A percentile compares a stretch with the other conserved stretches of the same genome.
Evolutionary conservation across 805 yeast genomes (phyloP).

Genomic region (Jamesozyma lodderae): DNA sequence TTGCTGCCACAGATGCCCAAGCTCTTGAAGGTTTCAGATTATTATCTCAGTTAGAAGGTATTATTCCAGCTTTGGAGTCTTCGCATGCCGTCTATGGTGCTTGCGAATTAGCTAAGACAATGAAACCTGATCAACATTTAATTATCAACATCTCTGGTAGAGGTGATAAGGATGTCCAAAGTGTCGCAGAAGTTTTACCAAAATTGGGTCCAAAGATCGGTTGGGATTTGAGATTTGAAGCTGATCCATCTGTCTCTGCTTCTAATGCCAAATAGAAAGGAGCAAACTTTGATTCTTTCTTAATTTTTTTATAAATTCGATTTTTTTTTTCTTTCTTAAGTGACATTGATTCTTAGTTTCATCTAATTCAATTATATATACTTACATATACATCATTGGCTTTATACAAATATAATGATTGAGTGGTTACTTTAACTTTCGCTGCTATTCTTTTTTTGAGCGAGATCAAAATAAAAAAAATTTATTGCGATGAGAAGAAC

Average conservation of each 20-base stretch:
- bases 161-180: constrained; percentile 98
- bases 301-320: too few relatives aligned
- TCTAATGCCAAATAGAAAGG: neutral
- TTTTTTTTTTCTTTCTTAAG: too few relatives aligned
- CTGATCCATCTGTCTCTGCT: constrained; percentile 28
- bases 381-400: too few relatives aligned
- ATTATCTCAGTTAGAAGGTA: constrained; percentile 90
- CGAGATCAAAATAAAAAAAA: neutral
- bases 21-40: constrained; percentile 86
- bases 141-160: constrained; percentile 93
- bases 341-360: too few relatives aligned
- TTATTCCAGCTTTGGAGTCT: constrained; percentile 96
- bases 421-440: too few relatives aligned
- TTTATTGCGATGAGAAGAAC: constrained; percentile 1
- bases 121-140: constrained; percentile 70
- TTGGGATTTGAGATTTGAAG: constrained; percentile 91
- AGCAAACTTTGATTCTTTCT: too few relatives aligned
- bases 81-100: constrained; percentile 96
- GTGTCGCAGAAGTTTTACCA: constrained; percentile 92
- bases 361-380: too few relatives aligned
- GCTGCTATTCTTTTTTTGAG: too few relatives aligned
- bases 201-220: constrained; percentile 81
- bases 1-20: constrained; percentile 92
- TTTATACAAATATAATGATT: too few relatives aligned
- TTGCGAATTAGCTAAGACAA: constrained; percentile 72